Evolutionary conservation across 73 alveolate genomes (phyloP).

Genomic region (Uronychia binucleata): DNA sequence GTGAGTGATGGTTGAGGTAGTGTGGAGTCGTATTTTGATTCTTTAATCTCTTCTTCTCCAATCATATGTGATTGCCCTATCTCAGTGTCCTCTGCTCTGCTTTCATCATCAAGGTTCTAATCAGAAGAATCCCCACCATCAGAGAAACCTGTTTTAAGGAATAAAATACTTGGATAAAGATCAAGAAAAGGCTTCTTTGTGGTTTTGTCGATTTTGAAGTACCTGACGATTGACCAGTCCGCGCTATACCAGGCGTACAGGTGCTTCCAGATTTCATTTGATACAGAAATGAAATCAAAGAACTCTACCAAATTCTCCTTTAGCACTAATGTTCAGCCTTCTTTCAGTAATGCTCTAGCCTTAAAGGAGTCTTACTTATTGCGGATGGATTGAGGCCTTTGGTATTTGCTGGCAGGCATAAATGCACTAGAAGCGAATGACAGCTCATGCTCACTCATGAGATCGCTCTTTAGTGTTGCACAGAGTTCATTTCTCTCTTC

Average conservation of each 20-base stretch:
- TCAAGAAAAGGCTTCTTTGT: background rate
- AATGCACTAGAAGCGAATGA: too few relatives aligned
- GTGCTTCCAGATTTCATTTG: constrained; percentile 26
- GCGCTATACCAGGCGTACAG: constrained; percentile 56
- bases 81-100: too few relatives aligned
- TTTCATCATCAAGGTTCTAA: background rate
- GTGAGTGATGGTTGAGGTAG: too few relatives aligned
- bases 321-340: constrained; percentile 22
- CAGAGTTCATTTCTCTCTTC: too few relatives aligned
- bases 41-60: background rate
- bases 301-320: constrained; percentile 38
- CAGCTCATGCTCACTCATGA: too few relatives aligned
- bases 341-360: constrained; percentile 15
- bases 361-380: too few relatives aligned
- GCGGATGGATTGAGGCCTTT: too few relatives aligned
- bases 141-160: background rate
- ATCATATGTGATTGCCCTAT: too few relatives aligned
- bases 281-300: constrained; percentile 33
- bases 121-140: background rate
- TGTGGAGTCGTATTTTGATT: background rate
- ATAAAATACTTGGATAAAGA: background rate
- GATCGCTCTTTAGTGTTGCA: too few relatives aligned
- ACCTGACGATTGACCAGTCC: constrained; percentile 31
- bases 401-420: too few relatives aligned
- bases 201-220: constrained; percentile 32